Evolutionary conservation across 2,329 filamentous ascomycete genomes (phyloP).

Genomic region (Exophiala xenobiotica): DNA sequence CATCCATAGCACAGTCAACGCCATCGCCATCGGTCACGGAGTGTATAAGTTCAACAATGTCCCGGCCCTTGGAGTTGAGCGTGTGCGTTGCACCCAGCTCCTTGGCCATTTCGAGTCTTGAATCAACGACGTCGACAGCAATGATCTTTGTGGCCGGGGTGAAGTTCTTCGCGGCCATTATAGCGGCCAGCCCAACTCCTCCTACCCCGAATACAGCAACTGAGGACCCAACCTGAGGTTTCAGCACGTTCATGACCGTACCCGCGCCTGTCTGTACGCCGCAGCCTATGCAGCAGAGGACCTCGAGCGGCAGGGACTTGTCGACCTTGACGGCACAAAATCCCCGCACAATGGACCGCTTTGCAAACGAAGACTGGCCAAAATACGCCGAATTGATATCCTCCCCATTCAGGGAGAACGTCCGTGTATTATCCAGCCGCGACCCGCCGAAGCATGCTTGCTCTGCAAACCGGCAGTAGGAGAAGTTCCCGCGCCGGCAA

Average conservation of each 20-base stretch:
- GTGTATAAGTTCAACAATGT: conserved; percentile 32
- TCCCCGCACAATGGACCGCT: conserved; percentile 25
- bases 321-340: conserved; percentile 23
- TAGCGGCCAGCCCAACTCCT: conserved; percentile 33
- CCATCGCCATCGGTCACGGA: conserved; percentile 24
- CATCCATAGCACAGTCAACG: conserved; percentile 19
- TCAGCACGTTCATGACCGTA: conserved; percentile 22
- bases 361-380: conserved; percentile 33
- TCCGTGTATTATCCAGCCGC: not conserved
- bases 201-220: conserved; percentile 35
- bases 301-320: conserved; percentile 18
- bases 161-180: conserved; percentile 35
- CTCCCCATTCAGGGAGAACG: not conserved
- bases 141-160: conserved; percentile 36
- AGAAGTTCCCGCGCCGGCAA: not conserved
- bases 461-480: not conserved
- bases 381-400: conserved; percentile 26
- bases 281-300: conserved; percentile 32
- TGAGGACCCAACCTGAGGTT: conserved; percentile 12
- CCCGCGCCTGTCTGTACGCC: conserved; percentile 34
- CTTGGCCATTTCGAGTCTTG: conserved; percentile 43
- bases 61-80: conserved; percentile 35
- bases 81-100: conserved; percentile 46
- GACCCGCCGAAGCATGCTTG: conserved; percentile 16
- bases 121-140: conserved; percentile 46